Percentiles rank a stretch among this genome's conserved stretches.
Conservation (phyloP, 1,139 yeast species). For the Debaryomyces nepalensis region DNA sequence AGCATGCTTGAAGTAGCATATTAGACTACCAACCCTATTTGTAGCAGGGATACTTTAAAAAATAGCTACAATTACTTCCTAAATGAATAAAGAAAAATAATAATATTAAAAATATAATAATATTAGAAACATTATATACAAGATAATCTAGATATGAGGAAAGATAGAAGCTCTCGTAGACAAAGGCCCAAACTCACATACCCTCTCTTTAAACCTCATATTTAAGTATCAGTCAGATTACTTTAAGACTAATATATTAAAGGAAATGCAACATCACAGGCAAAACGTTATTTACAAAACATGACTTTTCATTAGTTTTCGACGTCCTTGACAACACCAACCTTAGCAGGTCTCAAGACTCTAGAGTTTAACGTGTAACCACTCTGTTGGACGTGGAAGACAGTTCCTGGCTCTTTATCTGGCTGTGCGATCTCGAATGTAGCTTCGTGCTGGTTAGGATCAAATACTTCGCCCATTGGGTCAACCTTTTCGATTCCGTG, state of each 20-base stretch:
- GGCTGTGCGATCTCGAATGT: conserved; percentile 88
- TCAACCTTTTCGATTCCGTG: conserved; percentile 84
- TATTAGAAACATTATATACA: conserved; percentile 7
- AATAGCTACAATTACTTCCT: too few relatives aligned
- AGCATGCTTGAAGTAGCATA: background rate
- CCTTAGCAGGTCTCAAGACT: conserved; percentile 95
- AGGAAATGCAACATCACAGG: conserved; percentile 1
- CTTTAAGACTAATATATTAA: conserved; percentile 1
- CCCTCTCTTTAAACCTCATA: background rate
- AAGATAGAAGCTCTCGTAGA: too few relatives aligned
- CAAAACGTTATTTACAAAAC: conserved; percentile 10
- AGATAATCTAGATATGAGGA: conserved; percentile 4
- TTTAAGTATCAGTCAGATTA: background rate
- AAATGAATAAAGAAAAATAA: too few relatives aligned
- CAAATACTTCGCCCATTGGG: conserved; percentile 84
- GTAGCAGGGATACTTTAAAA: too few relatives aligned
- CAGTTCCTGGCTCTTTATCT: conserved; percentile 90
- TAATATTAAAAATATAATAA: conserved; percentile 3
- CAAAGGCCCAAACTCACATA: background rate
- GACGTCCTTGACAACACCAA: conserved; percentile 78
- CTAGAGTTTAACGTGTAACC: conserved; percentile 88
- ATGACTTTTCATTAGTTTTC: conserved; percentile 19
- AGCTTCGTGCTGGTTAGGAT: conserved; percentile 93
- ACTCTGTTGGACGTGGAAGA: conserved; percentile 89
- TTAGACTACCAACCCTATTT: too few relatives aligned